phyloP scores from a whole-genome alignment of 2,329 filamentous ascomycete species.

The Alternaria rosae region DNA sequence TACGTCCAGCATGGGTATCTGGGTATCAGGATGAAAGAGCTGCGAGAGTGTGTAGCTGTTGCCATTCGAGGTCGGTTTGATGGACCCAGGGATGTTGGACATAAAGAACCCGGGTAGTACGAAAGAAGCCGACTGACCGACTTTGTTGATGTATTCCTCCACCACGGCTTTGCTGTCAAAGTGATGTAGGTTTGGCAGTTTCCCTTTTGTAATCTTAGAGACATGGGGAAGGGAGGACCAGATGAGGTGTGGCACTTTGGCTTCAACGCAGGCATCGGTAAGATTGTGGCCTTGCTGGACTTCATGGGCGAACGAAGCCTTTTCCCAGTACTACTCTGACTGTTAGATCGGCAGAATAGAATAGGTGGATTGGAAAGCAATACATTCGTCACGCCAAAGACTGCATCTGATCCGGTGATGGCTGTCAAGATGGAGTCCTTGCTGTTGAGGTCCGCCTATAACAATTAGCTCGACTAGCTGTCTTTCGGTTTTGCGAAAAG shows the following conservation, averaged over 20 bases:
- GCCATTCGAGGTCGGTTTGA: constrained; percentile 27
- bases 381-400: constrained; percentile 58
- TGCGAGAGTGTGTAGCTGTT: constrained; percentile 9
- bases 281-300: constrained; percentile 32
- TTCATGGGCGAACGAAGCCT: constrained; percentile 13
- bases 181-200: constrained; percentile 51
- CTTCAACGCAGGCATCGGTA: constrained; percentile 24
- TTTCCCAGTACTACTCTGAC: constrained; percentile 15
- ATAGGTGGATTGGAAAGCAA: too few species aligned
- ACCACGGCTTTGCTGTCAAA: constrained; percentile 66
- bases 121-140: constrained; percentile 51
- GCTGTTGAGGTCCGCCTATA: constrained; percentile 52
- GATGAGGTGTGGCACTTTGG: constrained; percentile 28
- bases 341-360: constrained; percentile 7
- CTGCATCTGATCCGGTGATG: constrained; percentile 55
- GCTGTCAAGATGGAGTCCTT: constrained; percentile 51
- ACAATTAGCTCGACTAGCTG: not conserved
- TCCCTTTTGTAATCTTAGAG: constrained; percentile 36
- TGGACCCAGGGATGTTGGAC: constrained; percentile 52
- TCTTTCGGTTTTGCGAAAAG: not conserved
- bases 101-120: constrained; percentile 63
- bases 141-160: constrained; percentile 62
- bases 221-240: constrained; percentile 32
- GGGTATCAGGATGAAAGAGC: constrained; percentile 15
- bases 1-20: constrained; percentile 26